A percentile compares a stretch with the other conserved stretches of the same genome.
Conservation (phyloP, 345 rosid genomes). For the Linum trigynum region DNA sequence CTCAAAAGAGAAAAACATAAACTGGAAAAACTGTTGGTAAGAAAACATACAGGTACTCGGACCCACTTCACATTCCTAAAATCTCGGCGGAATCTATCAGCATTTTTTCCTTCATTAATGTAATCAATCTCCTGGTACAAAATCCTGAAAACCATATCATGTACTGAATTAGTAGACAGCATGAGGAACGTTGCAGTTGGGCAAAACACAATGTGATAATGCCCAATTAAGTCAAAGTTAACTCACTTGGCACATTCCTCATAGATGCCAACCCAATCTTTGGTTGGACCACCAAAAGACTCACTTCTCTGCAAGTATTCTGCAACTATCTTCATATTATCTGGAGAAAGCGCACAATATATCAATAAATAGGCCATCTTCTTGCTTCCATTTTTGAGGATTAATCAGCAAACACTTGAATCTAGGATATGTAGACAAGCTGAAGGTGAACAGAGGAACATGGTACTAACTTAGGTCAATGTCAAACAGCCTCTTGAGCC, state of each 20-base stretch:
- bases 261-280: conserved; percentile 88
- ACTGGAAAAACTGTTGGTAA: conserved; percentile 10
- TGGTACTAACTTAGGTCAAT: conserved; percentile 67
- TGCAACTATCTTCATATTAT: conserved; percentile 73
- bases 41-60: conserved; percentile 75
- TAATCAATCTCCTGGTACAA: conserved; percentile 92
- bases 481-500: conserved; percentile 85
- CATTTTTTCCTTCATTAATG: conserved; percentile 91
- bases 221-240: not conserved
- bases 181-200: not conserved
- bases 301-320: conserved; percentile 87
- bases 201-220: not conserved
- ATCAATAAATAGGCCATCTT: not conserved
- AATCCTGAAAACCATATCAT: conserved; percentile 45
- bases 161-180: conserved; percentile 5
- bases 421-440: not conserved
- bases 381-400: not conserved
- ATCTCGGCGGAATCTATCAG: conserved; percentile 80
- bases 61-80: conserved; percentile 92
- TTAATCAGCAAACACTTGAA: too few relatives aligned
- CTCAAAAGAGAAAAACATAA: not conserved
- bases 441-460: not conserved
- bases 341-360: conserved; percentile 28
- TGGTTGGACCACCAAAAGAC: conserved; percentile 64
- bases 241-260: conserved; percentile 86